Conservation (phyloP, 495 filamentous ascomycete genomes). For the Podospora australis region DNA sequence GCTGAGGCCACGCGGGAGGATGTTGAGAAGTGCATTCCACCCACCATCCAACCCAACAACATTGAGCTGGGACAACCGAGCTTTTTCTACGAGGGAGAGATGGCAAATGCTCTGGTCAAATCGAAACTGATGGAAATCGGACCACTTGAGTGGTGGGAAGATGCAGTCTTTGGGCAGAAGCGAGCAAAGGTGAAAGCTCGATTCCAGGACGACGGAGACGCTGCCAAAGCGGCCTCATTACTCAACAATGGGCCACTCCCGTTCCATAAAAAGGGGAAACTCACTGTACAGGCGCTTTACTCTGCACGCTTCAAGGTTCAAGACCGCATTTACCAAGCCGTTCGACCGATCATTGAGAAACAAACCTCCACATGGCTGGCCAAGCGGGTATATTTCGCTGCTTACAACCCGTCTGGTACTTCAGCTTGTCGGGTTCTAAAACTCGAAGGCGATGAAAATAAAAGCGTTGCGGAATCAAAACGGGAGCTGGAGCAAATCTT, state of each 20-base stretch:
- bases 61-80: slow-evolving; percentile 18
- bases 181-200: slow-evolving; percentile 28
- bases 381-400: slow-evolving; percentile 22
- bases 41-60: slow-evolving; percentile 1
- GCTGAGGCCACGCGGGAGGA: slow-evolving; percentile 10
- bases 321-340: slow-evolving; percentile 28
- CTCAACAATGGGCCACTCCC: slow-evolving; percentile 18
- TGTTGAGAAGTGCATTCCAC: slow-evolving; percentile 14
- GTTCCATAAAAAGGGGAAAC: slow-evolving; percentile 17
- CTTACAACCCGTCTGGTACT: slow-evolving; percentile 18
- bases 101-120: slow-evolving; percentile 11
- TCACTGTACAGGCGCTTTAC: slow-evolving; percentile 27
- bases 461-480: slow-evolving; percentile 32
- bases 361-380: slow-evolving; percentile 21
- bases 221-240: slow-evolving; percentile 21
- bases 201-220: slow-evolving; percentile 25
- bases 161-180: slow-evolving; percentile 13
- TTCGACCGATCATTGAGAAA: slow-evolving; percentile 27
- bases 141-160: slow-evolving; percentile 29
- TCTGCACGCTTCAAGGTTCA: slow-evolving; percentile 32
- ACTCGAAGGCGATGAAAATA: slow-evolving; percentile 34
- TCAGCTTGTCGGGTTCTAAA: slow-evolving; percentile 25
- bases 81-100: slow-evolving; percentile 13
- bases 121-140: slow-evolving; percentile 25
- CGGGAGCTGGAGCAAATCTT: slow-evolving; percentile 27